A percentile compares a stretch with the other conserved stretches of the same genome.
phyloP scores from a whole-genome alignment of 345 rosid genomes.

The Sonneratia caseolaris region DNA sequence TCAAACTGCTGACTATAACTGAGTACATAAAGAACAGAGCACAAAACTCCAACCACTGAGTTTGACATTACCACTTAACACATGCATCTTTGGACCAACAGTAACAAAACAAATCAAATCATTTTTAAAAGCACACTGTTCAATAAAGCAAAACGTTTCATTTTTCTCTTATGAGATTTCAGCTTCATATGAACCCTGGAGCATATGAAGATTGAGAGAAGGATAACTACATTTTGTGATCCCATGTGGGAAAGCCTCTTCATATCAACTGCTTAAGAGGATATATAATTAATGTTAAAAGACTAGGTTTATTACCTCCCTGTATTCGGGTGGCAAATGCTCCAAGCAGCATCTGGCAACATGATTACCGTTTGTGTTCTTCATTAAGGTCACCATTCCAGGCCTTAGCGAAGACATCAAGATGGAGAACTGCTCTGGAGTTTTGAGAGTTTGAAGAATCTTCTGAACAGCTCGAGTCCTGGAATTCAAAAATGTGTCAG shows the following conservation, averaged over 20 bases:
- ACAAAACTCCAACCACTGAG: neutral
- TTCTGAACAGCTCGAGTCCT: conserved; percentile 83
- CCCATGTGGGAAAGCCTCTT: neutral
- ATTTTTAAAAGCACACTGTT: neutral
- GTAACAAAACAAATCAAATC: no score
- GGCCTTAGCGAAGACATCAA: conserved; percentile 48
- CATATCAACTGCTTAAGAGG: no score
- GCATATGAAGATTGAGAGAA: neutral
- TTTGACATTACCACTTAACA: no score
- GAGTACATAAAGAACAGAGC: neutral
- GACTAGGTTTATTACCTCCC: conserved; percentile 25
- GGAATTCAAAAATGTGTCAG: conserved; percentile 4
- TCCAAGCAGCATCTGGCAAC: conserved; percentile 70
- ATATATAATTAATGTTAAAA: neutral
- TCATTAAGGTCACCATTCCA: conserved; percentile 55
- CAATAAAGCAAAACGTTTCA: neutral
- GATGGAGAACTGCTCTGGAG: conserved; percentile 41
- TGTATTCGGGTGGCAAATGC: conserved; percentile 38
- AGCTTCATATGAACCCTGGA: neutral
- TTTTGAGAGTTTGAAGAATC: conserved; percentile 48
- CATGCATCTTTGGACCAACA: no score
- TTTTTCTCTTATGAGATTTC: neutral
- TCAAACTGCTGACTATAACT: neutral
- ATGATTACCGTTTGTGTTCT: conserved; percentile 67
- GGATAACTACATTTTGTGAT: neutral